These are phyloP conservation scores for maize (Zea mays) DNA, from an alignment of 176 grass and related monocot species.

Conservation along the genomic window DNA sequence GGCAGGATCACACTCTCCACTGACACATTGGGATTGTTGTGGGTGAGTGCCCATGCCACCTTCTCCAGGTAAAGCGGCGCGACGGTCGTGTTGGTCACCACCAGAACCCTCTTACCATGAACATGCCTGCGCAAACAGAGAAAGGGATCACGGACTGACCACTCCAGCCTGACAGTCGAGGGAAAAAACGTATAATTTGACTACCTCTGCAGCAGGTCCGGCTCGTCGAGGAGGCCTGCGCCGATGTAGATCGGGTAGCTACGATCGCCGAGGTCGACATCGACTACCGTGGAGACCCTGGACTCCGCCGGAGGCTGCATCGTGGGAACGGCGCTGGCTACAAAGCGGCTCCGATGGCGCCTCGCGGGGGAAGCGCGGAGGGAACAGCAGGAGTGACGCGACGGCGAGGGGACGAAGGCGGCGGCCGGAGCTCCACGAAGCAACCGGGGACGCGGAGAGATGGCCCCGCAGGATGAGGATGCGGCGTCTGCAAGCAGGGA, in stretches of 20 bases:
- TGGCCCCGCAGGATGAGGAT: slow-evolving; percentile 24
- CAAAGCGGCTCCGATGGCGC: slow-evolving; percentile 33
- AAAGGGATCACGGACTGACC: background rate
- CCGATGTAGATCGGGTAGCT: slow-evolving; percentile 99
- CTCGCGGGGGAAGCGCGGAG: slow-evolving; percentile 23
- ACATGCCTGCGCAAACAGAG: slow-evolving; percentile 61
- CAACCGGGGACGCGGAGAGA: slow-evolving; percentile 37
- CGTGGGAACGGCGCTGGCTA: slow-evolving; percentile 48
- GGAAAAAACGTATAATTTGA: background rate
- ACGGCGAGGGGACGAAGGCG: slow-evolving; percentile 34
- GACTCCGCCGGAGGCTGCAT: slow-evolving; percentile 60
- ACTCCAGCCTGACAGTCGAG: background rate
- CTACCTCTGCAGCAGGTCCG: slow-evolving; percentile 91
- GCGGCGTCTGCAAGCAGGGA: slow-evolving; percentile 29
- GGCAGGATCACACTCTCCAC: slow-evolving; percentile 92
- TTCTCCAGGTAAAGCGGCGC: slow-evolving; percentile 85
- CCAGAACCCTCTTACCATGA: slow-evolving; percentile 84
- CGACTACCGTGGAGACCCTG: slow-evolving; percentile 72
- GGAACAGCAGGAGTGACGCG: background rate
- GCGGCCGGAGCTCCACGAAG: slow-evolving; percentile 6
- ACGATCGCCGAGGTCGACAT: slow-evolving; percentile 87
- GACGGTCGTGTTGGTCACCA: slow-evolving; percentile 92
- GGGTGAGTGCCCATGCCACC: slow-evolving; percentile 77
- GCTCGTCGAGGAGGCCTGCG: slow-evolving; percentile 73
- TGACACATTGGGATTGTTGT: slow-evolving; percentile 61